These are phyloP conservation scores for Xylaria multiplex DNA, from an alignment of 2,329 filamentous ascomycete species.

Conservation along the genomic window DNA sequence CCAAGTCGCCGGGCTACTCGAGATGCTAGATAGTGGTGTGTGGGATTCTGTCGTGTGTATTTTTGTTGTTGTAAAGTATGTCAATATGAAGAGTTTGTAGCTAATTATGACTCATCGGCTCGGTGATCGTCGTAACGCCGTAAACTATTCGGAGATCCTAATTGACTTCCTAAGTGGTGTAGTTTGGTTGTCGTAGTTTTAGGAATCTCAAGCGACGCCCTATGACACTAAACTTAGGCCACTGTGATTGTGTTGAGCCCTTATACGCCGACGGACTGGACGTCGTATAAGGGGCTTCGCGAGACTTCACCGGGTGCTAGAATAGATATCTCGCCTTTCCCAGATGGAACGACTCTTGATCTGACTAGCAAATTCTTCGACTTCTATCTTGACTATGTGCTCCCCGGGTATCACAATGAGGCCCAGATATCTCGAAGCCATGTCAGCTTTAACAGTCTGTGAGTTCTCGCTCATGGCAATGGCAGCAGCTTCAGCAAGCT, in stretches of 20 bases:
- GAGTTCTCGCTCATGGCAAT: constrained; percentile 49
- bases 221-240: neutral
- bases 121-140: neutral
- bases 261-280: neutral
- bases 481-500: constrained; percentile 53
- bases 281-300: neutral
- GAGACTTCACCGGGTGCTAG: constrained; percentile 10
- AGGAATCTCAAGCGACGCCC: neutral
- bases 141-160: neutral
- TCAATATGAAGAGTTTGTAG: neutral
- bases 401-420: constrained; percentile 89
- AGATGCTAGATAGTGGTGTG: neutral
- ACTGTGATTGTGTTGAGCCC: neutral
- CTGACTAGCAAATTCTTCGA: constrained; percentile 78
- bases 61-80: neutral
- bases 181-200: neutral
- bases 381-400: constrained; percentile 86
- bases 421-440: constrained; percentile 88
- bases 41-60: neutral
- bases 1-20: neutral
- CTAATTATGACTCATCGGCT: neutral
- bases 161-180: neutral
- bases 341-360: constrained; percentile 48
- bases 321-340: constrained; percentile 41
- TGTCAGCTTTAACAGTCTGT: constrained; percentile 68